Conservation (phyloP, 768 basidiomycete genomes). For the Trametes cingulata region DNA sequence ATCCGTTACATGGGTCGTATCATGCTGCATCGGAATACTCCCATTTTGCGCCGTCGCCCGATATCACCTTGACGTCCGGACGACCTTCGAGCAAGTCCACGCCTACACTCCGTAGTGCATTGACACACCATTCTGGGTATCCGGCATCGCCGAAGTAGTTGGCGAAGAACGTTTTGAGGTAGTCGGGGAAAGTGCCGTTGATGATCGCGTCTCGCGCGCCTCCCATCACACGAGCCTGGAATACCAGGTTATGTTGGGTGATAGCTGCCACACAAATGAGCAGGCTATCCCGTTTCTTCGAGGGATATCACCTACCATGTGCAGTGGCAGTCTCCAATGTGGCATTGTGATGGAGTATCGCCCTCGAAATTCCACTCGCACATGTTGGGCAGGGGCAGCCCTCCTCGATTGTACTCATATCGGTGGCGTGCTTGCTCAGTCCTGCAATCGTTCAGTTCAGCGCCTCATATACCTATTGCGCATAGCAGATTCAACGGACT, state of each 20-base stretch:
- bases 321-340: conserved; percentile 86
- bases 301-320: conserved; percentile 53
- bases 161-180: conserved; percentile 73
- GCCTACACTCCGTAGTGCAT: conserved; percentile 78
- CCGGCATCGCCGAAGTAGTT: conserved; percentile 75
- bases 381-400: conserved; percentile 89
- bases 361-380: conserved; percentile 60
- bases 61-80: conserved; percentile 47
- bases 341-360: conserved; percentile 72
- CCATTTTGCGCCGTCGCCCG: conserved; percentile 76
- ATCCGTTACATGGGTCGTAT: background rate
- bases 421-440: conserved; percentile 68
- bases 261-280: conserved; percentile 49
- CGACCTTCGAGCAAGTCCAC: conserved; percentile 74
- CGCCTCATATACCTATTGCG: background rate
- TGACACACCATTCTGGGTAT: conserved; percentile 88
- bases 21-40: conserved; percentile 58
- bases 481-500: conserved; percentile 40
- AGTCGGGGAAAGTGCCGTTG: conserved; percentile 74
- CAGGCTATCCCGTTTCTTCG: conserved; percentile 16
- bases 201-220: conserved; percentile 80
- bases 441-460: conserved; percentile 38
- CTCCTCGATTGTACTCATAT: conserved; percentile 72
- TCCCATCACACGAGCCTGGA: conserved; percentile 90
- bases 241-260: conserved; percentile 81